Evolutionary conservation across 2,329 filamentous ascomycete genomes (phyloP).

Genomic region (Exophiala sp.): DNA sequence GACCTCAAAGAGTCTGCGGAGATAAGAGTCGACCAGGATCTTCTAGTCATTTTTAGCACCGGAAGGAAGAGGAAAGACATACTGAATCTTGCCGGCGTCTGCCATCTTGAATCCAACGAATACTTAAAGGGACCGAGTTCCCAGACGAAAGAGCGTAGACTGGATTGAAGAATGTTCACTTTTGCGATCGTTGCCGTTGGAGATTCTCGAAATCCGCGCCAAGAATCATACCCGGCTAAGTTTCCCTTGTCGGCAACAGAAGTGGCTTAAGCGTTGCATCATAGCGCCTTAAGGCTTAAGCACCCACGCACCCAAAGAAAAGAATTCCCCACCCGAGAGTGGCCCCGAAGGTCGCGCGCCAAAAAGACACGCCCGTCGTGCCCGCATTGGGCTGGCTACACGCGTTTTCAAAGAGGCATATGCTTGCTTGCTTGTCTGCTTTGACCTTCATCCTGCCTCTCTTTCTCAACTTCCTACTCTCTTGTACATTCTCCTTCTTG

Average conservation of each 20-base stretch:
- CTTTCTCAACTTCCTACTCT: background rate
- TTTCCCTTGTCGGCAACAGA: background rate
- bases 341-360: no score
- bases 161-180: constrained; percentile 7
- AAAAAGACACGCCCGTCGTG: no score
- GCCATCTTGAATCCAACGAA: constrained; percentile 49
- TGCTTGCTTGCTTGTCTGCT: no score
- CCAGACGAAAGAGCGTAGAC: constrained; percentile 8
- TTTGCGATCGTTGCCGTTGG: constrained; percentile 2
- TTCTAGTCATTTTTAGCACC: constrained; percentile 22
- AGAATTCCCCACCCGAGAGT: no score
- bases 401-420: background rate
- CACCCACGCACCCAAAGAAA: no score
- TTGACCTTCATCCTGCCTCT: background rate
- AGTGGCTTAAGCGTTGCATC: background rate
- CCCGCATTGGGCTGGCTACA: no score
- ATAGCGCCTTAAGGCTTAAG: no score
- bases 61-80: constrained; percentile 34
- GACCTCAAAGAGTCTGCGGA: constrained; percentile 9
- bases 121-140: constrained; percentile 26
- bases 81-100: constrained; percentile 68
- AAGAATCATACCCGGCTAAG: constrained; percentile 15
- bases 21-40: constrained; percentile 17
- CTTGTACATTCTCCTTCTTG: constrained; percentile 3
- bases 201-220: constrained; percentile 3